Percentiles rank a stretch among this genome's conserved stretches.
These are phyloP conservation scores for Graphium sp. DNA, from an alignment of 2,329 filamentous ascomycete genomes.

Conservation along the genomic window DNA sequence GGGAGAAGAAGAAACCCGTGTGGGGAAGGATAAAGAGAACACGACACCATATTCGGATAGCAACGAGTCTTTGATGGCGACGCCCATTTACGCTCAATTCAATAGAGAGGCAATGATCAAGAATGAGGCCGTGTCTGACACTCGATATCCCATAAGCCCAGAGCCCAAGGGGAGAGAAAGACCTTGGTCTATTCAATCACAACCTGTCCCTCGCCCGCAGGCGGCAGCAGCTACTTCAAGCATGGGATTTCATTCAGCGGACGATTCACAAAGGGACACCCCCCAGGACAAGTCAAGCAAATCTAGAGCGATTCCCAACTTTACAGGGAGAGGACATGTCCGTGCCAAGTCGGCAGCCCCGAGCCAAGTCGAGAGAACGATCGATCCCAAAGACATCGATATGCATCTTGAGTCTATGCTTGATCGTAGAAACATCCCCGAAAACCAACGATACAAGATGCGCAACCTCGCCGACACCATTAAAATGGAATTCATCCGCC, in stretches of 20 bases:
- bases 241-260: too few species aligned
- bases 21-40: conserved; percentile 66
- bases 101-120: conserved; percentile 10
- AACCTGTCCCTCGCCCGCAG: too few species aligned
- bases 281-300: too few species aligned
- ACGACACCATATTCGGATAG: conserved; percentile 36
- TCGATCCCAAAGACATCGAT: conserved; percentile 37
- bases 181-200: too few species aligned
- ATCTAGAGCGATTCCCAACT: too few species aligned
- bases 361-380: conserved; percentile 6
- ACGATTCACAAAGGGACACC: too few species aligned
- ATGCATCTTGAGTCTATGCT: conserved; percentile 45
- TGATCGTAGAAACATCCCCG: conserved; percentile 82
- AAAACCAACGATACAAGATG: conserved; percentile 92
- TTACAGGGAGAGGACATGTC: background rate
- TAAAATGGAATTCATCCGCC: conserved; percentile 89
- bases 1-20: conserved; percentile 31
- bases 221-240: too few species aligned
- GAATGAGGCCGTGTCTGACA: too few species aligned
- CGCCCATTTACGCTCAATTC: conserved; percentile 74
- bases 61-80: conserved; percentile 18
- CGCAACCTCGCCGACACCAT: conserved; percentile 72
- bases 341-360: conserved; percentile 3
- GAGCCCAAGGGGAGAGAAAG: too few species aligned
- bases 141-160: too few species aligned